Evolutionary conservation across 2,329 filamentous ascomycete species (phyloP).

Genomic region (Ophiostoma populinum): DNA sequence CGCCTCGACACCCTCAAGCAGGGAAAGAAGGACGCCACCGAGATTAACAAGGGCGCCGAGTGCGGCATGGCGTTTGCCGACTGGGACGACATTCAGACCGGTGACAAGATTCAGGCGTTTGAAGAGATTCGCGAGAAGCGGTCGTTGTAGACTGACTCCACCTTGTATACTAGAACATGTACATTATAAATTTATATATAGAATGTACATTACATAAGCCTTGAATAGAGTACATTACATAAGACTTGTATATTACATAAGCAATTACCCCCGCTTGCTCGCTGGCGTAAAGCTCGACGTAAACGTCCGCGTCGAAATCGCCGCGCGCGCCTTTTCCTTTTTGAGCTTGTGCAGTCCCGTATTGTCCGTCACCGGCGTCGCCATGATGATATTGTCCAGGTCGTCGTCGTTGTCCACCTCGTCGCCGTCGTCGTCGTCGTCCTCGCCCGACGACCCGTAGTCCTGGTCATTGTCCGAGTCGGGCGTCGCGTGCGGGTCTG

Average conservation of each 20-base stretch:
- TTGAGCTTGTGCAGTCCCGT: constrained; percentile 47
- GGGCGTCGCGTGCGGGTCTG: constrained; percentile 51
- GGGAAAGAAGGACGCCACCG: constrained; percentile 74
- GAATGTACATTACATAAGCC: no score
- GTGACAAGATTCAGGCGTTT: constrained; percentile 78
- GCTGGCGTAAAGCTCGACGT: constrained; percentile 31
- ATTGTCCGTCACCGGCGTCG: constrained; percentile 74
- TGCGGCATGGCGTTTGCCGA: constrained; percentile 75
- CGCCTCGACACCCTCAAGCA: constrained; percentile 72
- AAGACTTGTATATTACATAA: no score
- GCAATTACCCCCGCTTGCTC: constrained; percentile 27
- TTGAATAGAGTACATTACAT: no score
- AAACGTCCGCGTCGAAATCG: constrained; percentile 32
- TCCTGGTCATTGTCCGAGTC: constrained; percentile 43
- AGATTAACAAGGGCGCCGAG: constrained; percentile 86
- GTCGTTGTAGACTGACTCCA: constrained; percentile 29
- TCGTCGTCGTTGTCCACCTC: constrained; percentile 49
- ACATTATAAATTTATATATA: no score
- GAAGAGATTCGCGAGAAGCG: constrained; percentile 64
- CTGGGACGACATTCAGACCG: constrained; percentile 62
- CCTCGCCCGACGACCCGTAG: constrained; percentile 5
- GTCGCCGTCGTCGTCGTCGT: not conserved
- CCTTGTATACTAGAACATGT: no score
- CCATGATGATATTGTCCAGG: constrained; percentile 86
- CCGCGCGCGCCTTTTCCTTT: constrained; percentile 32